Conservation (phyloP, 768 basidiomycete genomes). For the Peribolospora baueri region DNA sequence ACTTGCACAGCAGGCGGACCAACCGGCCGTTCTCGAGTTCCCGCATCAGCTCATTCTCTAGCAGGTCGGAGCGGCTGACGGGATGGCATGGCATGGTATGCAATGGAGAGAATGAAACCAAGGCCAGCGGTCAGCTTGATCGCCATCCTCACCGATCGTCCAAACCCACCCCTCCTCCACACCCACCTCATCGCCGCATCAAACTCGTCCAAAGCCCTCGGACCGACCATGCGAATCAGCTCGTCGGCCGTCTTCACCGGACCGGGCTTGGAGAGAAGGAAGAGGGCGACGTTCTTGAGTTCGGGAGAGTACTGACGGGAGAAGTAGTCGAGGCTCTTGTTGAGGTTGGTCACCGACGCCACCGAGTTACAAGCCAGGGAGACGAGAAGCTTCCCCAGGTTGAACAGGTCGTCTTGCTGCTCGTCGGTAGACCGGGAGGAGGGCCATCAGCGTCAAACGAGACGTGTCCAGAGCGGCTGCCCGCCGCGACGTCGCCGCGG, state of each 20-base stretch:
- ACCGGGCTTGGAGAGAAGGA: slow-evolving; percentile 42
- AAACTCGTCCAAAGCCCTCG: slow-evolving; percentile 48
- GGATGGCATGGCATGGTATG: too few species aligned
- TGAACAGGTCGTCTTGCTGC: slow-evolving; percentile 60
- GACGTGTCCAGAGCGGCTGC: background rate
- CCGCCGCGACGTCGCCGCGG: background rate
- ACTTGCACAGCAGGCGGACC: slow-evolving; percentile 68
- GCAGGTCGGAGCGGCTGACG: slow-evolving; percentile 44
- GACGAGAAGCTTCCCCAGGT: slow-evolving; percentile 66
- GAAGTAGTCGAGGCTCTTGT: slow-evolving; percentile 49
- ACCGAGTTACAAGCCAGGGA: slow-evolving; percentile 48
- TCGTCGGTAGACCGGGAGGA: background rate
- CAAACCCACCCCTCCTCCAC: too few species aligned
- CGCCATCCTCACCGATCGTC: too few species aligned
- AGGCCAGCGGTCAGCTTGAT: background rate
- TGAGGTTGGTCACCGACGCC: slow-evolving; percentile 38
- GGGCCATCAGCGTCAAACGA: background rate
- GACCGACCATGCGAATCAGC: slow-evolving; percentile 53
- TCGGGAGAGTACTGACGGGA: slow-evolving; percentile 51
- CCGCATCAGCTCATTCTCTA: slow-evolving; percentile 59
- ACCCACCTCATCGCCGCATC: slow-evolving; percentile 56
- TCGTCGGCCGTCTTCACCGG: slow-evolving; percentile 46
- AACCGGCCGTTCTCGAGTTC: slow-evolving; percentile 87
- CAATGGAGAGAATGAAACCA: background rate
- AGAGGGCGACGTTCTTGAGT: slow-evolving; percentile 53